These are phyloP conservation scores for Ophiostoma novo-ulmi DNA, from an alignment of 2,329 filamentous ascomycete species.

Conservation along the genomic window DNA sequence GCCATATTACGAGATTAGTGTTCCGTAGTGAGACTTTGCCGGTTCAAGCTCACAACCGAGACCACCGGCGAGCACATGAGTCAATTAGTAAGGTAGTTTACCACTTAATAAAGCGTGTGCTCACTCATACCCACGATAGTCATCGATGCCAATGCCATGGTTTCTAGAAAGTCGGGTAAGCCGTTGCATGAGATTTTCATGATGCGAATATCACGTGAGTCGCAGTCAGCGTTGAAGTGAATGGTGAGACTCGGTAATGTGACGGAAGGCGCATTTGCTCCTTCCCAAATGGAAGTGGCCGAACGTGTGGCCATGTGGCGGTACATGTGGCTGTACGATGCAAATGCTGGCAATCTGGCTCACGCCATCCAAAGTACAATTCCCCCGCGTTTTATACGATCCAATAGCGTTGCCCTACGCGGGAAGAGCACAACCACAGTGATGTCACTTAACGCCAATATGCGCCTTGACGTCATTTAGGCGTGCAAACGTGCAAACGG, in stretches of 20 bases:
- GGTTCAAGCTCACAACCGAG: neutral
- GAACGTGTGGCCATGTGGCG: neutral
- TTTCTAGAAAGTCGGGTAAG: neutral
- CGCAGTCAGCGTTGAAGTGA: neutral
- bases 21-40: neutral
- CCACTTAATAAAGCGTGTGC: neutral
- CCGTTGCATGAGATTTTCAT: neutral
- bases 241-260: neutral
- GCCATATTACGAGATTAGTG: neutral
- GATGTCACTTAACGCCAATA: conserved; percentile 1
- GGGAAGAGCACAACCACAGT: neutral
- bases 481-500: neutral
- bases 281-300: conserved; percentile 2
- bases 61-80: neutral
- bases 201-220: neutral
- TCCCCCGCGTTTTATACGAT: neutral
- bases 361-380: too few relatives aligned
- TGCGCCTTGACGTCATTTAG: conserved; percentile 10
- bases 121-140: neutral
- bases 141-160: neutral
- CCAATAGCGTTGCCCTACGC: neutral
- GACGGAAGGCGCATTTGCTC: neutral
- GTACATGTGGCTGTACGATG: neutral
- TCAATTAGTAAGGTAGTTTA: neutral
- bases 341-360: neutral